phyloP scores from a whole-genome alignment of 257 asterid genomes.

The Cruciata laevipes region DNA sequence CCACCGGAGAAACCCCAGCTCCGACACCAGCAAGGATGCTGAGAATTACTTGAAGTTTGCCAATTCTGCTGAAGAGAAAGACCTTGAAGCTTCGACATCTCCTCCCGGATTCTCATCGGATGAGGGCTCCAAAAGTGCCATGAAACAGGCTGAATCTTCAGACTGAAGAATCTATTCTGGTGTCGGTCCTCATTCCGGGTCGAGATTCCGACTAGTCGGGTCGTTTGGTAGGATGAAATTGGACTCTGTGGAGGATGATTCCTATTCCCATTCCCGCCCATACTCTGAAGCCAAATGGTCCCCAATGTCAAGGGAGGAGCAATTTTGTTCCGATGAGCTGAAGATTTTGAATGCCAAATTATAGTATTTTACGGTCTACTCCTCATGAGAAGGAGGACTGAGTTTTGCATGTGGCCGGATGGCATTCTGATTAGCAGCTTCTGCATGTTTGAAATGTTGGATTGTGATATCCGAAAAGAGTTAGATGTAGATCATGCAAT shows the following conservation, averaged over 20 bases:
- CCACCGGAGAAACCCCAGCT: slow-evolving; percentile 38
- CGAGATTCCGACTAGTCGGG: too few relatives aligned
- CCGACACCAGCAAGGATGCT: slow-evolving; percentile 26
- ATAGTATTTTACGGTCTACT: background rate
- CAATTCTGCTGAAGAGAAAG: slow-evolving; percentile 38
- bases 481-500: too few relatives aligned
- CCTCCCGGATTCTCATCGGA: slow-evolving; percentile 16
- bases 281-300: background rate
- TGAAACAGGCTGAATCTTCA: slow-evolving; percentile 8
- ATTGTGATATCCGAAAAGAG: too few relatives aligned
- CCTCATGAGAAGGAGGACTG: background rate
- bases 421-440: background rate
- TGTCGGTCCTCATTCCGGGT: background rate
- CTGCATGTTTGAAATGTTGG: background rate
- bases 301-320: slow-evolving; percentile 28
- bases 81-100: slow-evolving; percentile 36
- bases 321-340: slow-evolving; percentile 20
- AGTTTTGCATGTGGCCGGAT: background rate
- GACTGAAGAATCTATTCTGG: background rate
- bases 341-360: background rate
- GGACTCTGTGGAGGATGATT: too few relatives aligned
- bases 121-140: slow-evolving; percentile 11
- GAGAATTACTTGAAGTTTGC: slow-evolving; percentile 47
- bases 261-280: background rate
- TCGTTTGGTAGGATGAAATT: too few relatives aligned